phyloP scores from a whole-genome alignment of 257 asterid species.

The Ballota nigra region DNA sequence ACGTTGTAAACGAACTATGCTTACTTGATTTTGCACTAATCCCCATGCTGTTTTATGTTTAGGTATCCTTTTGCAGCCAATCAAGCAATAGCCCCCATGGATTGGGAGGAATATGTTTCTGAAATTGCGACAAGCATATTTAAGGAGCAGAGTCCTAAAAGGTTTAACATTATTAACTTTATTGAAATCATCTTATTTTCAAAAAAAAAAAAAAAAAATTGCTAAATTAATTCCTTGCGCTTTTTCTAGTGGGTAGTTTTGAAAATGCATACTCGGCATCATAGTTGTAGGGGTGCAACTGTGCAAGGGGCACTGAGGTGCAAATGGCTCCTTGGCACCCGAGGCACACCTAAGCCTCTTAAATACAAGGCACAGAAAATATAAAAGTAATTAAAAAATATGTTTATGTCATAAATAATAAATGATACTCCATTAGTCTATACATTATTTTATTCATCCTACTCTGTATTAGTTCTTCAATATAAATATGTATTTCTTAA shows the following conservation, averaged over 20 bases:
- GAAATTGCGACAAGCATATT: conserved; percentile 87
- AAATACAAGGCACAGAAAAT: no score
- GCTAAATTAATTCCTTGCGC: background rate
- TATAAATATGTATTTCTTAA: no score
- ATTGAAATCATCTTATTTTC: conserved; percentile 16
- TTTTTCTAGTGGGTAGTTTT: conserved; percentile 1
- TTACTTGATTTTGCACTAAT: conserved; percentile 13
- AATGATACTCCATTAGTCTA: no score
- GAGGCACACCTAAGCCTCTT: no score
- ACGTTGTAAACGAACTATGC: background rate
- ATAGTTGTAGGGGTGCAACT: background rate
- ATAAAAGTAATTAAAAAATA: no score
- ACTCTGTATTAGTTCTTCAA: no score
- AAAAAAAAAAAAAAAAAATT: background rate
- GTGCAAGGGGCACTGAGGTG: background rate
- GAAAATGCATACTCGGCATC: background rate
- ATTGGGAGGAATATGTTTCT: conserved; percentile 95
- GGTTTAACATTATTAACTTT: conserved; percentile 45
- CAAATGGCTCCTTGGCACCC: no score
- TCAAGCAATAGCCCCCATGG: conserved; percentile 86
- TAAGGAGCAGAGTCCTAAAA: conserved; percentile 94
- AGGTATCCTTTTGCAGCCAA: conserved; percentile 85
- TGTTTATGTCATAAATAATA: no score
- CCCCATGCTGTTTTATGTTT: conserved; percentile 15
- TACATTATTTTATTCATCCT: no score